Base-by-base conservation (phyloP, 352 stramenopile species). In the Hyaloperonospora arabidopsidis region DNA sequence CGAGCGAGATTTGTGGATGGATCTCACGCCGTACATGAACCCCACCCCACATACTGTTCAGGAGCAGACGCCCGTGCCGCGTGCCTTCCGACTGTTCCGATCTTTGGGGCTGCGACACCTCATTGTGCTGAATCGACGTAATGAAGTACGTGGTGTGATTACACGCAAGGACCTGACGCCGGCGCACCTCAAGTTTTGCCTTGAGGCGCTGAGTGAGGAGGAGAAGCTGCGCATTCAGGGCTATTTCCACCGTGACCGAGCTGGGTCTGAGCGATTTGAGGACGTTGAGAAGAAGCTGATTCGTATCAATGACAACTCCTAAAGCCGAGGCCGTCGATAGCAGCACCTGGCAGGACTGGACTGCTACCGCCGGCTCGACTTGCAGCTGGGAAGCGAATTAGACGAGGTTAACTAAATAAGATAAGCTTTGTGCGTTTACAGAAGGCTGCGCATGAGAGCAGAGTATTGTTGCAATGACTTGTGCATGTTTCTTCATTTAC, bases 1-100 rank as follows among this genome's bases (percentile, higher is more conserved):
- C 59, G 83, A 93, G 52, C 69, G 74, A 0, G 76, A 89, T 23
- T 52, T 93, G 54, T 93, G 83, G 83, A 87, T 98, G 65, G 93
- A 98, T 65, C 67, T 98, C 19, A 88, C 95, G n/a, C 95, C 96
- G 0, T 98, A 98, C 75, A 96, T 98, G 61, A 98, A 98, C 68
- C 87, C 92, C 19, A 97, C 93, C 18, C 93, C 95, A 5, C 95
- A 98, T 63, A 97, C 83, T 1, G 89, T 99, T 0, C 96, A 98
- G 49, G 90, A 97, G 50, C 78, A 87, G 57, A 93, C 90, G 0
- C 97, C 93, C 1, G 92, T 98, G 52, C 85, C 96, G 35, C 81
- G 96, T 29, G 89, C 96, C 0, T 99, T 99, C 75, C 85, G 93
- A 28, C 65, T 99, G 18, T 99, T 99, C 70, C 89, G 96, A 15